Evolutionary conservation across 371 early-diverging fungal species (phyloP).

Genomic region (Mortierella sp.): DNA sequence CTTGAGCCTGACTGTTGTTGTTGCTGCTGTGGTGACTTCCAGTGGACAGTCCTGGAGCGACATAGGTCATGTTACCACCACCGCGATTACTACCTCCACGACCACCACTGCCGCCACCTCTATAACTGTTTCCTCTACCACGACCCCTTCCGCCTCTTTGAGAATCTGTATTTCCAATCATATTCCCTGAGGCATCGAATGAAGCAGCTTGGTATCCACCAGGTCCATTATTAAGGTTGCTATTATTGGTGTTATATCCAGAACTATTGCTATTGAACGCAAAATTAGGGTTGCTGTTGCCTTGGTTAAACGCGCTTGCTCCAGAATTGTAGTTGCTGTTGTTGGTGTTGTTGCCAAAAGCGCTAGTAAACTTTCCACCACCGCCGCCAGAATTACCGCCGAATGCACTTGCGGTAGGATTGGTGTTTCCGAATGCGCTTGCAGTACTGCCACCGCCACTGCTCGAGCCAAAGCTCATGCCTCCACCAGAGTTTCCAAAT

Average conservation of each 20-base stretch:
- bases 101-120: background rate
- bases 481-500: background rate
- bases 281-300: background rate
- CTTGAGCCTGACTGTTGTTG: background rate
- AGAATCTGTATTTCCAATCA: background rate
- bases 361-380: background rate
- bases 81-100: constrained; percentile 4
- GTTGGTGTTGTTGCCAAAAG: background rate
- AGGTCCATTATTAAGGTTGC: background rate
- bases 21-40: background rate
- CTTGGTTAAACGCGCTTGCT: background rate
- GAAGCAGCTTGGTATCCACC: background rate
- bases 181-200: constrained; percentile 3
- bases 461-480: background rate
- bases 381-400: background rate
- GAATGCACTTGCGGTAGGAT: no score
- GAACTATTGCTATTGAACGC: background rate
- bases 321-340: background rate
- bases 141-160: constrained; percentile 1
- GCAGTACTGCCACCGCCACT: background rate
- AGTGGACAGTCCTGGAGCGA: background rate
- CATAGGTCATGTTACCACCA: background rate
- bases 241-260: background rate
- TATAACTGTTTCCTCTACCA: background rate
- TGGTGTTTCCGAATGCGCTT: background rate